These are phyloP conservation scores for Davidsoniella virescens DNA, from an alignment of 2,329 filamentous ascomycete genomes.

Conservation along the genomic window DNA sequence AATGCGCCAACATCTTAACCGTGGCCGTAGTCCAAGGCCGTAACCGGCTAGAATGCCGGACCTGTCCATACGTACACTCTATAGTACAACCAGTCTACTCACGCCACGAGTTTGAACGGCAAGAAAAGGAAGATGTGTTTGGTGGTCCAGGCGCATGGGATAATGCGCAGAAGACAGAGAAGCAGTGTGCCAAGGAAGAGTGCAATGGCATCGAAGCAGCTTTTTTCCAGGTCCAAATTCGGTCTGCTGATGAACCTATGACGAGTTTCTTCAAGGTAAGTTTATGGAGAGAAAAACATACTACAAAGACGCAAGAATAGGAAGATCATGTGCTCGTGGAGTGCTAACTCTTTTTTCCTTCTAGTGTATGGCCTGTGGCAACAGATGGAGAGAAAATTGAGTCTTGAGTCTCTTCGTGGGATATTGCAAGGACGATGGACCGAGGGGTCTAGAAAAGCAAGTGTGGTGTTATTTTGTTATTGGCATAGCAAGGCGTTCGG, in stretches of 20 bases:
- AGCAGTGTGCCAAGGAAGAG: slow-evolving; percentile 65
- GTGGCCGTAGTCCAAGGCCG: slow-evolving; percentile 42
- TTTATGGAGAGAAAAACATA: slow-evolving; percentile 8
- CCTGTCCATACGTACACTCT: slow-evolving; percentile 81
- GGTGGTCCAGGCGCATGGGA: slow-evolving; percentile 80
- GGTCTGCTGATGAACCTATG: slow-evolving; percentile 96
- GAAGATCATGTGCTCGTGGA: background rate
- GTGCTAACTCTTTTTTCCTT: slow-evolving; percentile 14
- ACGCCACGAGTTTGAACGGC: slow-evolving; percentile 71
- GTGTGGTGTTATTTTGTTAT: background rate
- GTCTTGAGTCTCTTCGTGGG: background rate
- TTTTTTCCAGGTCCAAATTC: slow-evolving; percentile 94
- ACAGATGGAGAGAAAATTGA: slow-evolving; percentile 51
- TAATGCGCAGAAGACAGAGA: slow-evolving; percentile 70
- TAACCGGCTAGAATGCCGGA: slow-evolving; percentile 89
- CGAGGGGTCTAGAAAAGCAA: background rate
- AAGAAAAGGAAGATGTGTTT: slow-evolving; percentile 78
- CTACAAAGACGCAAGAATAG: background rate
- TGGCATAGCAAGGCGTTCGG: slow-evolving; percentile 8
- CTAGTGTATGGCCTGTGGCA: slow-evolving; percentile 50
- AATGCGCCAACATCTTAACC: slow-evolving; percentile 70
- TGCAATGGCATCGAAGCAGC: slow-evolving; percentile 77
- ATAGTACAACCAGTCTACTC: slow-evolving; percentile 65
- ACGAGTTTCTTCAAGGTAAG: slow-evolving; percentile 84
- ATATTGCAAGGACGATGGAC: background rate